A percentile compares a stretch with the other conserved stretches of the same genome.
phyloP scores from a whole-genome alignment of 208 protist species.

The Crithidia bombi region DNA sequence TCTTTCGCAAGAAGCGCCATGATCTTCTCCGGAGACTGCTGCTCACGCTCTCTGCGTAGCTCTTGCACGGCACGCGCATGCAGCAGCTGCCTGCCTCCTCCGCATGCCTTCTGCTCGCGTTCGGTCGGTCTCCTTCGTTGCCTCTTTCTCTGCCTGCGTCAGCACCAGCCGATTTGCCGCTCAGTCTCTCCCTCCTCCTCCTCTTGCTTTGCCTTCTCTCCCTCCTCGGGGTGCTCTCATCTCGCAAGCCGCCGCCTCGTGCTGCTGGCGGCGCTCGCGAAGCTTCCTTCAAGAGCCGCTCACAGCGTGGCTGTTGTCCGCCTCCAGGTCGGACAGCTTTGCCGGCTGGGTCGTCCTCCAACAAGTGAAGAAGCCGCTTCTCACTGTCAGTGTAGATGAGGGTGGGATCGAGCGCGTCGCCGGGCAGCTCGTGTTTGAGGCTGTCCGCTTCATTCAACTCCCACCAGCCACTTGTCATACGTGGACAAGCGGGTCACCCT shows the following conservation, averaged over 20 bases:
- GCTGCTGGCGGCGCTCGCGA: conserved; percentile 5
- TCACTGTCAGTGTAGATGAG: conserved; percentile 4
- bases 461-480: not conserved
- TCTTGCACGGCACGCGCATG: not conserved
- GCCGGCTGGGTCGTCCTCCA: not conserved
- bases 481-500: not conserved
- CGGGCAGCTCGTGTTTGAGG: not conserved
- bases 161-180: conserved; percentile 1
- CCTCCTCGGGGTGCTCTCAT: conserved; percentile 7
- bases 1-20: conserved; percentile 16
- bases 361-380: not conserved
- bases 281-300: conserved; percentile 22
- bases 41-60: conserved; percentile 4
- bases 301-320: conserved; percentile 15
- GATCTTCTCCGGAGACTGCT: conserved; percentile 1
- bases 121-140: conserved; percentile 1
- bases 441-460: not conserved
- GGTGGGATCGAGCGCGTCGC: conserved; percentile 8
- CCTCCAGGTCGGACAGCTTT: not conserved
- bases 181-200: not conserved
- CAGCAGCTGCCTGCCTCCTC: conserved; percentile 14
- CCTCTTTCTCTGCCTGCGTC: not conserved
- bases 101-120: conserved; percentile 12
- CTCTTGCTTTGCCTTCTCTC: not conserved
- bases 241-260: conserved; percentile 4